Conservation (phyloP, 2,329 filamentous ascomycete genomes). For the Penicillium sp. region DNA sequence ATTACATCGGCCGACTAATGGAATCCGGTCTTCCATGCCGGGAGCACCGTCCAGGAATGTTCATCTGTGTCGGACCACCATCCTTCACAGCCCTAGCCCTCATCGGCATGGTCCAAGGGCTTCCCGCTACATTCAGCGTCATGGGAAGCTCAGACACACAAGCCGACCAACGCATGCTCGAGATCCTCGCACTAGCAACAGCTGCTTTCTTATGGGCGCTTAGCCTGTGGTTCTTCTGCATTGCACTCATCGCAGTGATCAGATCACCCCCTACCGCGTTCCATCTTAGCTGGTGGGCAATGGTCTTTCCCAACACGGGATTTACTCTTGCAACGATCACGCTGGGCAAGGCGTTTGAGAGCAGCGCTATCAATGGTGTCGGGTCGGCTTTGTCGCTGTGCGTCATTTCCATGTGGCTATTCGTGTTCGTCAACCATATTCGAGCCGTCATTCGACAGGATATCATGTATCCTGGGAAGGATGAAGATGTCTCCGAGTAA, state of each 20-base stretch:
- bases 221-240: slow-evolving; percentile 53
- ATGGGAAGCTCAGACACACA: slow-evolving; percentile 32
- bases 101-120: slow-evolving; percentile 59
- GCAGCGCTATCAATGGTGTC: slow-evolving; percentile 50
- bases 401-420: slow-evolving; percentile 53
- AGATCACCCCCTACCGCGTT: slow-evolving; percentile 43
- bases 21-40: slow-evolving; percentile 57
- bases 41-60: slow-evolving; percentile 64
- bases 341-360: slow-evolving; percentile 51
- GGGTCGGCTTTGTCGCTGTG: slow-evolving; percentile 53
- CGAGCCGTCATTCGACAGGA: slow-evolving; percentile 49
- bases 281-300: slow-evolving; percentile 57
- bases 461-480: slow-evolving; percentile 56
- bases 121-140: slow-evolving; percentile 47
- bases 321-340: slow-evolving; percentile 57
- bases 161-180: slow-evolving; percentile 36
- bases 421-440: slow-evolving; percentile 48
- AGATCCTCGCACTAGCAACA: slow-evolving; percentile 45
- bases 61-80: slow-evolving; percentile 71
- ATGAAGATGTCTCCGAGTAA: slow-evolving; percentile 49
- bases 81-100: slow-evolving; percentile 66
- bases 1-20: slow-evolving; percentile 69
- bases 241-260: slow-evolving; percentile 47
- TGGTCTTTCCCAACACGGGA: slow-evolving; percentile 62
- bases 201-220: slow-evolving; percentile 62